A percentile compares a stretch with the other conserved stretches of the same genome.
These are phyloP conservation scores for Suillus tomentosus DNA, from an alignment of 768 basidiomycete genomes.

Conservation along the genomic window DNA sequence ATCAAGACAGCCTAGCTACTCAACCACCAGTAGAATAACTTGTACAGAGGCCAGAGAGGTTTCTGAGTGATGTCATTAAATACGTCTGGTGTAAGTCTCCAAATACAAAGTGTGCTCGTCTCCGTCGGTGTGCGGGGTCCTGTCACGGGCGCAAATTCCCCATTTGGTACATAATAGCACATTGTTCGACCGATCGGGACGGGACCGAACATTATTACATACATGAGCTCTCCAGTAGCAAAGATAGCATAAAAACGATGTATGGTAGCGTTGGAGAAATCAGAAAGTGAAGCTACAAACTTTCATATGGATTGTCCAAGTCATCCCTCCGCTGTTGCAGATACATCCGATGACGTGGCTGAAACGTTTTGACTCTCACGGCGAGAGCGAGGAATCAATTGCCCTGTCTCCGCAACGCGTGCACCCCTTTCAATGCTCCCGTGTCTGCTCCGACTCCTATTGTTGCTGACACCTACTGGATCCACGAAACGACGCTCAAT, in stretches of 20 bases:
- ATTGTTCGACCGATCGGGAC: slow-evolving; percentile 16
- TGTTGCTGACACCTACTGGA: slow-evolving; percentile 29
- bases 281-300: background rate
- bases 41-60: too few relatives aligned
- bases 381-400: slow-evolving; percentile 50
- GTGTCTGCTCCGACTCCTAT: slow-evolving; percentile 50
- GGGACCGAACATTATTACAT: slow-evolving; percentile 10
- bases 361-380: slow-evolving; percentile 47
- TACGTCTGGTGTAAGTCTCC: too few relatives aligned
- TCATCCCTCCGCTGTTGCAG: slow-evolving; percentile 19
- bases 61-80: too few relatives aligned
- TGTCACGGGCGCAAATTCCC: background rate
- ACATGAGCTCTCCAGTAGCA: slow-evolving; percentile 11
- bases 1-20: background rate
- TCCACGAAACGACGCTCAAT: slow-evolving; percentile 33
- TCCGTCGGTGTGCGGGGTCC: slow-evolving; percentile 13
- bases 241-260: slow-evolving; percentile 4
- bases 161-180: background rate
- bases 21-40: too few relatives aligned
- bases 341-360: slow-evolving; percentile 32
- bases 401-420: slow-evolving; percentile 70
- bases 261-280: slow-evolving; percentile 2
- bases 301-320: background rate
- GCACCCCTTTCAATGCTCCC: slow-evolving; percentile 64
- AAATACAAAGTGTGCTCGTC: background rate